Base-by-base conservation (phyloP, 2,329 filamentous ascomycete species). In the Laburnicola sp. region DNA sequence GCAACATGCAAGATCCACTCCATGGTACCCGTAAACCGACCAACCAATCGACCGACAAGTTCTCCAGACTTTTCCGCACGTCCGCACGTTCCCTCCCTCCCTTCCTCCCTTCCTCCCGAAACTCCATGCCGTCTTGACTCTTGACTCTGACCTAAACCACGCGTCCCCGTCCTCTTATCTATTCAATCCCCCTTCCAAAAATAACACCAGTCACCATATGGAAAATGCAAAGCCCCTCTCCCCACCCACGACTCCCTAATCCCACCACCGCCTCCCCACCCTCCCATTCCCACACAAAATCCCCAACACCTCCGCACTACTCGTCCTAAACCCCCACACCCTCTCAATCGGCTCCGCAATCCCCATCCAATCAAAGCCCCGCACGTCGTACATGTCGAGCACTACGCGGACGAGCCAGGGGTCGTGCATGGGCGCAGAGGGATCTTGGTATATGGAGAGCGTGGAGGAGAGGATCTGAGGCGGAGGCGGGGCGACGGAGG, bases 351-450 rank as follows among this genome's bases (percentile, higher is more conserved):
- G 63, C 44, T 68, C 68, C 4, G 68, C 65, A 40, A 74, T 71
- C n/a, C 59, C 63, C 59, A 62, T 72, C 71, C 71, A 74, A 45
- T 66, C 65, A n/a, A 72, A 55, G 0, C 66, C 58, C 3, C 66
- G 55, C 6, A 67, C 62, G 48, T 74, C 71, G 48, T 65, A 65
- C 50, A 73, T 51, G 43, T 72, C 67, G 7, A 74, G 63, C 10
- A 74, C 70, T 6, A 69, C 61, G 9, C 65, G 57, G 4, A 73
- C 70, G 10, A 74, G 64, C 68, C 65, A 72, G 10, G 70, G 70
- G 34, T 68, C 66, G 42, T 65, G 63, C 63, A 68, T 69, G 1
- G 62, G 59, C 11, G 53, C 59, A 8, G 46, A 51, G 1, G 58
- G 45, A 35, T 71, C 69, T 45, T 71, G 68, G 43, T 68, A 70